Evolutionary conservation across 257 asterid genomes (phyloP).

Genomic region (Forsythia suspensa): DNA sequence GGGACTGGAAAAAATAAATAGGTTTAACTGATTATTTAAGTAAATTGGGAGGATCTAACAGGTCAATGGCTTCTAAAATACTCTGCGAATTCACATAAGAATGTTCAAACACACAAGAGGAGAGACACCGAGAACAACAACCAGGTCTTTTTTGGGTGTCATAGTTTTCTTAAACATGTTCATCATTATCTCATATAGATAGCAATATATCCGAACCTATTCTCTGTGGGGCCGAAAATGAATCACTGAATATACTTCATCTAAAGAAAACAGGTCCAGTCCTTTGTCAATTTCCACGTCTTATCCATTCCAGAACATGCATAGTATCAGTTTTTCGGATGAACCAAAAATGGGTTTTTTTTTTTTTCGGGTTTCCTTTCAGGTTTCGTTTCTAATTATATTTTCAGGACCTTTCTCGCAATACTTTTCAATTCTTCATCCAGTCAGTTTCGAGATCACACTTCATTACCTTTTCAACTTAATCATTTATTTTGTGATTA

Average conservation of each 20-base stretch:
- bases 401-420: not conserved
- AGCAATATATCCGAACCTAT: too few species aligned
- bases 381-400: not conserved
- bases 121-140: not conserved
- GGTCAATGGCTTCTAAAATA: not conserved
- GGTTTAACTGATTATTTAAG: not conserved
- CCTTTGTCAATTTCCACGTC: not conserved
- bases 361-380: too few species aligned
- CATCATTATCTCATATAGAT: not conserved
- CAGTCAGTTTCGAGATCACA: not conserved
- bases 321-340: not conserved
- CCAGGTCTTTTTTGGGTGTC: not conserved
- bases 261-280: not conserved
- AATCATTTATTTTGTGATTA: not conserved
- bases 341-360: too few species aligned
- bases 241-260: not conserved
- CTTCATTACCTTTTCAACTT: not conserved
- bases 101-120: not conserved
- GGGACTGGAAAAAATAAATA: not conserved
- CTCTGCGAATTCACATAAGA: not conserved
- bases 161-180: not conserved
- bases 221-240: not conserved
- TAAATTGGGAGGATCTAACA: not conserved
- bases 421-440: not conserved
- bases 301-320: not conserved